These are phyloP conservation scores for Chlorella sp. DNA, from an alignment of 139 green algal species.

Conservation along the genomic window DNA sequence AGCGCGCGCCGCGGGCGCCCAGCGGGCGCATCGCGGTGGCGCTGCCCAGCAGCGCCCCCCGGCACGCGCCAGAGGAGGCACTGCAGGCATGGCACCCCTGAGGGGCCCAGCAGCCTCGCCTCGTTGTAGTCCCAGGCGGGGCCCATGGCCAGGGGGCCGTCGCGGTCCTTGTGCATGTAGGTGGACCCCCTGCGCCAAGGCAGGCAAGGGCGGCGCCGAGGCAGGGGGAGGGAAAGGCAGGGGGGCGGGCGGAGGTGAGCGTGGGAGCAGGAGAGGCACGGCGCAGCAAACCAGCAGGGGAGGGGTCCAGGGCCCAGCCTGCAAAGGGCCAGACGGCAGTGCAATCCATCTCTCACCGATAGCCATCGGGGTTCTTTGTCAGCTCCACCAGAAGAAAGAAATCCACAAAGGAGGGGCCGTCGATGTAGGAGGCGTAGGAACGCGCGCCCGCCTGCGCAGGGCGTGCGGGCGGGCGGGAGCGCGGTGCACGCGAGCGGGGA, in stretches of 20 bases:
- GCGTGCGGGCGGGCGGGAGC: no score
- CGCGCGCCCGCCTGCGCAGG: not conserved
- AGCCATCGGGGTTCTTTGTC: conserved; percentile 65
- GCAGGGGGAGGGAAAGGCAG: no score
- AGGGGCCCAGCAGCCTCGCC: no score
- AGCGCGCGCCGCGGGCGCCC: no score
- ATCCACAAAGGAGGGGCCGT: conserved; percentile 46
- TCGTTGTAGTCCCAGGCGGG: conserved; percentile 46
- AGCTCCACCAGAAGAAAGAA: conserved; percentile 58
- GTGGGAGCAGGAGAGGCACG: no score
- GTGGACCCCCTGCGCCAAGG: conserved; percentile 21
- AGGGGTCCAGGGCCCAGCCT: not conserved
- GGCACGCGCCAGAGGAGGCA: no score
- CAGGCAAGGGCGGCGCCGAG: not conserved
- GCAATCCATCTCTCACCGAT: conserved; percentile 21
- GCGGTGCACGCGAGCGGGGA: no score
- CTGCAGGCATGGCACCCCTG: no score
- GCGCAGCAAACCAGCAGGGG: not conserved
- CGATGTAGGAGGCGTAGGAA: conserved; percentile 37
- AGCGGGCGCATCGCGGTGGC: no score
- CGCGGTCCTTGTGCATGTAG: conserved; percentile 44
- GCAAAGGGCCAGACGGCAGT: no score
- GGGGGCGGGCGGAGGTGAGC: not conserved
- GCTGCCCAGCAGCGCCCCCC: no score
- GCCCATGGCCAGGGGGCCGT: conserved; percentile 19